Evolutionary conservation across 768 basidiomycete genomes (phyloP), one percentile per base, ranked within the genome.

Genomic region (Suillus fuscotomentosus): DNA sequence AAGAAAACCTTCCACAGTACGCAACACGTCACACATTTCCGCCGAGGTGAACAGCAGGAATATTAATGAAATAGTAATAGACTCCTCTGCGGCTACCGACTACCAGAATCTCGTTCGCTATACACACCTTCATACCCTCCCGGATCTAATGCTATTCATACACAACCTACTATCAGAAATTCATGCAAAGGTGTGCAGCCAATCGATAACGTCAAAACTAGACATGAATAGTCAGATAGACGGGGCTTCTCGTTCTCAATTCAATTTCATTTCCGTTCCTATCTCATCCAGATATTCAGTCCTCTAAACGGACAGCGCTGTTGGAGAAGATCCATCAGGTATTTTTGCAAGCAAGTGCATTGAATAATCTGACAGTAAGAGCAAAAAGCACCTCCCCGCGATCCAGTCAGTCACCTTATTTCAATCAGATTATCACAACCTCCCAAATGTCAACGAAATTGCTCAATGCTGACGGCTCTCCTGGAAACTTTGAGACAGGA

Each of bases 191-290:
- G 88, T 90, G 66, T 61, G 76, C 63, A 67, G 63, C 63, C 59
- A 59, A 59, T 59, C 57, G 57, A 59, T 59, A 59, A 24, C 41
- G 17, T 22, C 41, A 20, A 36, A 42, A 27, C 41, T 7, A 59
- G 41, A 31, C 42, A 42, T 59, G 57, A 59, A 59, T 42, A 27
- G 41, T 27, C 57, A 20, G 41, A 59, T 41, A 90, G 90, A 80
- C 80, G 42, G 79, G 83, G 2, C 77, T 92, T 17, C 80, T 93
- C 13, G 83, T 90, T 34, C 74, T 92, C 53, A 87, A 84, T 70
- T 89, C 88, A 3, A 78, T 92, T 36, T 87, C 86, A 27, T 89
- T 86, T 69, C 85, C 86, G 2, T 88, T 92, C 65, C 89, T 91
- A 71, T 73, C 78, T 14, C 71, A 77, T 22, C 72, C 82, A 2